Percentiles rank a stretch among this genome's conserved stretches.
These are phyloP conservation scores for Eucalyptus tenuipes DNA, from an alignment of 345 rosid species.

Conservation along the genomic window DNA sequence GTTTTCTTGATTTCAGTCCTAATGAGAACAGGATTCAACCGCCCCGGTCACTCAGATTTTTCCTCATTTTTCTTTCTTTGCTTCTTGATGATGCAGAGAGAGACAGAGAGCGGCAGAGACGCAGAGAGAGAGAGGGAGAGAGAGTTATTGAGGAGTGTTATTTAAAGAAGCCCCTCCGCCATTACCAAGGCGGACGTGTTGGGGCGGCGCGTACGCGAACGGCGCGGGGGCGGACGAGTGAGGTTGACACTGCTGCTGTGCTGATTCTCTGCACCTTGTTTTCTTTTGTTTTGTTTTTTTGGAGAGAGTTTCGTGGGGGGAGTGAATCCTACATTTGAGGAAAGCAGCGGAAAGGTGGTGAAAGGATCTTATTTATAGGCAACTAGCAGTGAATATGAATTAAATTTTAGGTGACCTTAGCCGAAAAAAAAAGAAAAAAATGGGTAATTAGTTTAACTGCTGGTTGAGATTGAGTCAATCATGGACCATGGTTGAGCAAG, in stretches of 20 bases:
- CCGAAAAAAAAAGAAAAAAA: neutral
- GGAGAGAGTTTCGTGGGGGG: neutral
- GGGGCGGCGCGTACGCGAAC: conserved; percentile 8
- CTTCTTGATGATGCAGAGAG: neutral
- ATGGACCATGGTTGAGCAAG: neutral
- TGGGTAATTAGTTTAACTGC: neutral
- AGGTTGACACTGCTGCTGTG: neutral
- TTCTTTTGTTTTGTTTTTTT: neutral
- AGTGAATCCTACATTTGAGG: neutral
- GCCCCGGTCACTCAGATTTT: neutral
- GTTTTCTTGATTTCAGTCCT: neutral
- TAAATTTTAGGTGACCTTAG: neutral
- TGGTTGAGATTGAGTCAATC: neutral
- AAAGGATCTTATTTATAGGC: neutral
- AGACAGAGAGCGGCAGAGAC: neutral
- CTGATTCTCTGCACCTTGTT: neutral
- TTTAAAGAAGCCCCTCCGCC: conserved; percentile 16
- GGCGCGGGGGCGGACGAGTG: neutral
- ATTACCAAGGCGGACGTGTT: conserved; percentile 19
- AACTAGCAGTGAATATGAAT: neutral
- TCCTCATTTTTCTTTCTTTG: neutral
- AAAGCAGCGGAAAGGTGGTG: neutral
- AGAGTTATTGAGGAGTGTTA: neutral
- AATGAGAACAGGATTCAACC: neutral
- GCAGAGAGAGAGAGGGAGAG: neutral